Evolutionary conservation across 768 basidiomycete species (phyloP).

Genomic region (Albatrellus ellisii): DNA sequence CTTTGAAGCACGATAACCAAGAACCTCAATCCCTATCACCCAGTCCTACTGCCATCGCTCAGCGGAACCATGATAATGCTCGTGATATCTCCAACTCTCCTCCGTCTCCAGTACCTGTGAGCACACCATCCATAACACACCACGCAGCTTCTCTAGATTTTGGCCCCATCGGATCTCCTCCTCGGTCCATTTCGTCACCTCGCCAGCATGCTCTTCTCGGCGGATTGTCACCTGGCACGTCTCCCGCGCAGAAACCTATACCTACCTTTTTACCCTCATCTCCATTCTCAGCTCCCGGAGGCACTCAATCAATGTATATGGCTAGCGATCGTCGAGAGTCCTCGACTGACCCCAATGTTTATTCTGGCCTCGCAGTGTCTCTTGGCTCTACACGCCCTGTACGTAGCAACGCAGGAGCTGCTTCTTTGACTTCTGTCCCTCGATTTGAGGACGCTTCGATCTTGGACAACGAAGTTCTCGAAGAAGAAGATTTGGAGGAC

Average conservation of each 20-base stretch:
- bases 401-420: constrained; percentile 15
- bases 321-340: constrained; percentile 19
- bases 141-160: constrained; percentile 55
- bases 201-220: constrained; percentile 26
- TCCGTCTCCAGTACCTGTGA: constrained; percentile 43
- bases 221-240: constrained; percentile 45
- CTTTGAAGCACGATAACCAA: constrained; percentile 7
- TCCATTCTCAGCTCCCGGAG: constrained; percentile 72
- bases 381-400: constrained; percentile 43
- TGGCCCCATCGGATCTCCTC: constrained; percentile 78
- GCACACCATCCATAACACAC: constrained; percentile 26
- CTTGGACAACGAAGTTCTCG: constrained; percentile 24
- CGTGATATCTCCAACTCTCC: too few species aligned
- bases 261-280: constrained; percentile 39
- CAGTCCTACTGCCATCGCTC: constrained; percentile 2
- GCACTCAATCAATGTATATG: constrained; percentile 43
- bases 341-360: constrained; percentile 24
- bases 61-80: too few species aligned
- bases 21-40: constrained; percentile 1
- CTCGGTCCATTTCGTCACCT: constrained; percentile 28
- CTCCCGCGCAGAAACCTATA: constrained; percentile 28
- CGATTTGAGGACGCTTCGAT: background rate
- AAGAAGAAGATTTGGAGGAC: constrained; percentile 76
- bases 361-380: constrained; percentile 47
- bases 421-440: background rate